phyloP scores from a whole-genome alignment of 805 yeast species.

The Candida nonsorbophila region DNA sequence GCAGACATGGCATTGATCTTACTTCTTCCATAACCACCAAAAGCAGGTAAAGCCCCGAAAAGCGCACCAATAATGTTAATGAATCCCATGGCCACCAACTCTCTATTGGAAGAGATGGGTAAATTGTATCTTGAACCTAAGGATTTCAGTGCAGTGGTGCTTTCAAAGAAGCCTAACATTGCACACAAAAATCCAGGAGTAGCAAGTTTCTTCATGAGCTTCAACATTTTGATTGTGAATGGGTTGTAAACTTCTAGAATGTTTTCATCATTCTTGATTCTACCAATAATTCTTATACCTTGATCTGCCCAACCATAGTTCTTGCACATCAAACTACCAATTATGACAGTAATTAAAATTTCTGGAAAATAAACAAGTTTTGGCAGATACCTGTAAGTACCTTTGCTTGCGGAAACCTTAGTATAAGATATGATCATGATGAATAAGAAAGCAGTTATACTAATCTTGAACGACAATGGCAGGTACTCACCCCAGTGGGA shows the following conservation, averaged over 20 bases:
- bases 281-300: conserved; percentile 71
- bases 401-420: conserved; percentile 19
- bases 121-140: conserved; percentile 68
- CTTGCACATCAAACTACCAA: conserved; percentile 50
- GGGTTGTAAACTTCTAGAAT: conserved; percentile 53
- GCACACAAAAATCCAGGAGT: conserved; percentile 72
- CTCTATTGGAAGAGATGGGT: conserved; percentile 82
- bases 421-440: conserved; percentile 15
- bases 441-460: conserved; percentile 27
- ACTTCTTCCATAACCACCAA: conserved; percentile 95
- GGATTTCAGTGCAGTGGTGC: conserved; percentile 88
- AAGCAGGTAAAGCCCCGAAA: conserved; percentile 77
- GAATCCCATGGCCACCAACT: conserved; percentile 81
- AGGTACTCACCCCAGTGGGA: conserved; percentile 46
- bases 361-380: conserved; percentile 73
- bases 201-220: conserved; percentile 53
- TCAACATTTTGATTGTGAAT: conserved; percentile 40
- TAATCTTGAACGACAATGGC: conserved; percentile 55
- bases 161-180: conserved; percentile 84
- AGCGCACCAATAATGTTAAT: conserved; percentile 62
- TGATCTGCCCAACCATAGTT: conserved; percentile 40
- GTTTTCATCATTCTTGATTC: conserved; percentile 43
- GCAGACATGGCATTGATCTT: conserved; percentile 85
- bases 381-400: conserved; percentile 11
- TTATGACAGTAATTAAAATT: conserved; percentile 66